phyloP scores from a whole-genome alignment of 257 asterid genomes.

The Ophiorrhiza pumila region DNA sequence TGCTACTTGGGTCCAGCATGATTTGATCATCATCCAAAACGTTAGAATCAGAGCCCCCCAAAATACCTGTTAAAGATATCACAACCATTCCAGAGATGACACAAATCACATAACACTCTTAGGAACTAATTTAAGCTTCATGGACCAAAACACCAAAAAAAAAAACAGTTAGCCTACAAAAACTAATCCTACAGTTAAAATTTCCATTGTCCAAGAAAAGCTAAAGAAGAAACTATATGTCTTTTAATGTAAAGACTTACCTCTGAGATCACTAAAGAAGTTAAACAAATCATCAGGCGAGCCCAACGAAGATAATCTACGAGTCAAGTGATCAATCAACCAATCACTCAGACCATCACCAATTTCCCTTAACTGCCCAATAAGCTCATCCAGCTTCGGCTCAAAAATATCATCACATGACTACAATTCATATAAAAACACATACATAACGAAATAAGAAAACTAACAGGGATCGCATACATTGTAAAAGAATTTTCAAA shows the following conservation, averaged over 20 bases:
- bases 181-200: not conserved
- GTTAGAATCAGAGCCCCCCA: constrained; percentile 61
- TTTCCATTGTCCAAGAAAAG: not conserved
- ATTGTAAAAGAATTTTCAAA: too few species aligned
- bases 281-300: constrained; percentile 89
- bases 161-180: not conserved
- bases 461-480: too few species aligned
- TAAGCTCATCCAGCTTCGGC: constrained; percentile 70
- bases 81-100: constrained; percentile 3
- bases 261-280: constrained; percentile 76
- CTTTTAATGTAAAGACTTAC: constrained; percentile 24
- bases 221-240: constrained; percentile 1
- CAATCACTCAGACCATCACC: constrained; percentile 61
- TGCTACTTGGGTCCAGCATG: constrained; percentile 82
- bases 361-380: constrained; percentile 53
- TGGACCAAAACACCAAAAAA: not conserved
- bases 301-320: constrained; percentile 52
- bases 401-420: constrained; percentile 72
- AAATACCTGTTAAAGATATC: constrained; percentile 46
- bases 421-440: constrained; percentile 35
- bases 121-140: constrained; percentile 1
- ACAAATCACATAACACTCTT: constrained; percentile 4
- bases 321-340: constrained; percentile 64
- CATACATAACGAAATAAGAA: not conserved
- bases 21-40: constrained; percentile 85